Evolutionary conservation across 2,329 filamentous ascomycete species (phyloP), one percentile per base, ranked within the genome.

Genomic region (Paecilomyces dactylethromorphus): DNA sequence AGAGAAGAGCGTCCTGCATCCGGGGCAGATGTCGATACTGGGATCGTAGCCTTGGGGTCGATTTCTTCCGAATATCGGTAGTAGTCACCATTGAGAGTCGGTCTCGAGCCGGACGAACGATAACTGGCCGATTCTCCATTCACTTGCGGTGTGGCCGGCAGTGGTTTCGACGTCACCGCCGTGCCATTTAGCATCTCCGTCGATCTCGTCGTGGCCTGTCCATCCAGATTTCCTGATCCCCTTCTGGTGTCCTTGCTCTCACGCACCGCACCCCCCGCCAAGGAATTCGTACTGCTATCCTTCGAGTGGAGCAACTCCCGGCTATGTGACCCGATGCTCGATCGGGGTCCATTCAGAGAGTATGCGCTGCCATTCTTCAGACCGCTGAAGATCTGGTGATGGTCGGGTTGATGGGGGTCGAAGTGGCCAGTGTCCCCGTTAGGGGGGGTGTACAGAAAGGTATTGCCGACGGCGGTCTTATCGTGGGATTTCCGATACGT

Each of bases 311-410:
- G 71, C 64, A 67, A 71, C 21, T 78, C 76, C 69, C 74, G 67
- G 51, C 73, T 73, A 61, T 77, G 76, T 55, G 76, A 77, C 58
- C 73, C 74, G 60, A 72, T 69, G 60, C 72, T 76, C 59, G 79
- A 76, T 65, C 78, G 79, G 63, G 81, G 84, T 69, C 87, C 86
- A 65, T 82, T 80, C 68, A 84, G 68, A 39, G 84, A 81, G 72
- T 79, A 83, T 76, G 87, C 83, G 74, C 81, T 87, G 68, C 84
- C 81, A 72, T 78, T 75, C 68, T 75, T 77, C 35, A 74, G 58
- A 31, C 70, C 68, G 55, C 73, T 71, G 63, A 73, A 60, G 60
- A 76, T 66, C 54, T 70, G 68, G 32, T 63, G 57, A 24, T 61
- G 75, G 61, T 78, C 75, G 62, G 72, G 71, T 57, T 73, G 68